Evolutionary conservation across 1,284 basidiomycete species (phyloP).

Genomic region (Cystobasidium pallidum): DNA sequence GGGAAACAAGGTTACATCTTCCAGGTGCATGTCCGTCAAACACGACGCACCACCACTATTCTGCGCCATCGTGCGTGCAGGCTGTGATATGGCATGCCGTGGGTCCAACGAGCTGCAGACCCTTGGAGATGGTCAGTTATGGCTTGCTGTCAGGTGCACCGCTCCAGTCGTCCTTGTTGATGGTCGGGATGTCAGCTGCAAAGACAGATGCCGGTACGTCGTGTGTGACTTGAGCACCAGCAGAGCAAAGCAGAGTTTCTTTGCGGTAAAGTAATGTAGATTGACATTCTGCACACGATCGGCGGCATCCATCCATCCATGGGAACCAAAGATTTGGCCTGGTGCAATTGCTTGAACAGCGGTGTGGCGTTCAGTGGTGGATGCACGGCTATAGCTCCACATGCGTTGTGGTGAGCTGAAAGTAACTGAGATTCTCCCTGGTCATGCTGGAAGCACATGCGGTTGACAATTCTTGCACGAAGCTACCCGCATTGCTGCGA

Average conservation of each 20-base stretch:
- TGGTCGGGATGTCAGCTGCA: background rate
- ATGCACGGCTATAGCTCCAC: no score
- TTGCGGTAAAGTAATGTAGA: no score
- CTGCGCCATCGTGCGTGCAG: constrained; percentile 9
- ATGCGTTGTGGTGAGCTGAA: no score
- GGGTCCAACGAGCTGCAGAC: constrained; percentile 5
- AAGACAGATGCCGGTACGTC: background rate
- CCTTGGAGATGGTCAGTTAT: background rate
- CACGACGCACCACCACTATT: constrained; percentile 18
- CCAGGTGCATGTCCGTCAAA: background rate
- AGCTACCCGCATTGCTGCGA: no score
- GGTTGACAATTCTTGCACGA: no score
- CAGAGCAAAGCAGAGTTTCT: background rate
- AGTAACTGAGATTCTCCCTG: no score
- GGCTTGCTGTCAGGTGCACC: no score
- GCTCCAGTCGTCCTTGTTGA: no score
- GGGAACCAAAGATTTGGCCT: background rate
- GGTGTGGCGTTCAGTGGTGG: no score
- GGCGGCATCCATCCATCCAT: no score
- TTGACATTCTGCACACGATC: background rate
- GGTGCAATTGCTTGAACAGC: background rate
- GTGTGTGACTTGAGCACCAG: background rate
- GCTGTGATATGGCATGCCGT: background rate
- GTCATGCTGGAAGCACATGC: no score
- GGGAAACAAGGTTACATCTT: no score